These are phyloP conservation scores for Ceratonia siliqua DNA, from an alignment of 306 rosid genomes.

Conservation along the genomic window DNA sequence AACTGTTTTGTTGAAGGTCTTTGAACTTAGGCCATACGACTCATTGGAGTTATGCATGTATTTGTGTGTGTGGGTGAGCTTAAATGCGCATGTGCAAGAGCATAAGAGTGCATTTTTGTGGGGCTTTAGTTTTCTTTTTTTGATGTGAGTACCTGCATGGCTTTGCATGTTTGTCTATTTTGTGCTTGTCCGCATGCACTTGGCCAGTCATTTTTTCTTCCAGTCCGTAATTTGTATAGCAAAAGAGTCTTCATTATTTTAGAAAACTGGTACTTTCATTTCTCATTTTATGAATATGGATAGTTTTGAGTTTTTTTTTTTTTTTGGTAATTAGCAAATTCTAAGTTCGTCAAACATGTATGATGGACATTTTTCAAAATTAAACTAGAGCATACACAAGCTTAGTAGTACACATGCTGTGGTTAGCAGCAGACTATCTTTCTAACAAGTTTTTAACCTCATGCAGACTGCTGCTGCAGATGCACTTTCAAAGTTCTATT, in stretches of 20 bases:
- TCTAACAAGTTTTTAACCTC: conserved; percentile 31
- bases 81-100: not conserved
- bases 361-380: not conserved
- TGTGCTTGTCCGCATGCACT: not conserved
- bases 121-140: conserved; percentile 19
- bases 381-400: conserved; percentile 7
- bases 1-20: conserved; percentile 23
- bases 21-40: conserved; percentile 19
- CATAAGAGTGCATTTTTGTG: not conserved
- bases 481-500: conserved; percentile 80
- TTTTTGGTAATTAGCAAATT: not conserved
- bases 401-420: conserved; percentile 1
- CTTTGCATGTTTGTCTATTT: conserved; percentile 12
- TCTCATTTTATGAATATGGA: conserved; percentile 11
- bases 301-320: conserved; percentile 1
- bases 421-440: not conserved
- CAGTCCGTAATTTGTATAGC: not conserved
- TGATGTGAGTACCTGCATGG: not conserved
- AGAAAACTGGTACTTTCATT: not conserved
- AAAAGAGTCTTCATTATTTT: conserved; percentile 15
- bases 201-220: not conserved
- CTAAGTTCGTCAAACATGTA: not conserved
- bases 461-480: conserved; percentile 83
- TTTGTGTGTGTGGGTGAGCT: not conserved
- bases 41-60: conserved; percentile 14